Evolutionary conservation across 352 stramenopile species (phyloP).

Genomic region (Pythium phragmiticola): DNA sequence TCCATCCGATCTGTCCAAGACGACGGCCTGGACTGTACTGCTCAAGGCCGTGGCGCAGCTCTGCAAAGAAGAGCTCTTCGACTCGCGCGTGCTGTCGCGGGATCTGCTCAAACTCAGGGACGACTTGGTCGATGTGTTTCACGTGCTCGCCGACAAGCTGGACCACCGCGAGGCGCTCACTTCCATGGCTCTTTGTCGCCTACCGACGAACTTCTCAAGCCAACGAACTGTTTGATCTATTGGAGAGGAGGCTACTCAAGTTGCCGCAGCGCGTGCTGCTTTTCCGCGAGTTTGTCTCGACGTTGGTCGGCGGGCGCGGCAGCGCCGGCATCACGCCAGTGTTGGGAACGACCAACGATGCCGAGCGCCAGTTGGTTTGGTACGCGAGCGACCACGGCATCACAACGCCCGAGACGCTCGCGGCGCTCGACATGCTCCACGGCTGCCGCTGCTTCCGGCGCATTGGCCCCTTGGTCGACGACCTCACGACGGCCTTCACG

Average conservation of each 20-base stretch:
- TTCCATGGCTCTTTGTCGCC: slow-evolving; percentile 13
- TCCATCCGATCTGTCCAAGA: background rate
- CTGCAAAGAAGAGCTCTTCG: slow-evolving; percentile 31
- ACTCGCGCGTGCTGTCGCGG: slow-evolving; percentile 31
- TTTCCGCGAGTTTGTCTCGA: background rate
- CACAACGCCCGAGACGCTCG: background rate
- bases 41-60: slow-evolving; percentile 11
- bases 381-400: slow-evolving; percentile 9
- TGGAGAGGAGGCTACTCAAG: slow-evolving; percentile 10
- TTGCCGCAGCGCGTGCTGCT: slow-evolving; percentile 1
- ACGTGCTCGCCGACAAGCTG: slow-evolving; percentile 25
- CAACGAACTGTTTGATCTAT: slow-evolving; percentile 1
- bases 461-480: background rate
- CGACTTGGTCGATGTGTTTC: slow-evolving; percentile 30
- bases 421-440: slow-evolving; percentile 2
- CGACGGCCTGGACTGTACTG: slow-evolving; percentile 5
- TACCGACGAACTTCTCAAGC: background rate
- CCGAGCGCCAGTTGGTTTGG: slow-evolving; percentile 9
- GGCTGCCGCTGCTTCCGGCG: slow-evolving; percentile 4
- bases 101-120: slow-evolving; percentile 33
- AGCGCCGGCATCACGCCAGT: background rate
- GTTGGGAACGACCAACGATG: slow-evolving; percentile 3
- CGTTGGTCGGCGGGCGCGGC: background rate
- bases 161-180: slow-evolving; percentile 17
- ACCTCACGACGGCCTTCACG: background rate